Evolutionary conservation across 805 yeast genomes (phyloP).

Genomic region (Phaffomyces antillensis): DNA sequence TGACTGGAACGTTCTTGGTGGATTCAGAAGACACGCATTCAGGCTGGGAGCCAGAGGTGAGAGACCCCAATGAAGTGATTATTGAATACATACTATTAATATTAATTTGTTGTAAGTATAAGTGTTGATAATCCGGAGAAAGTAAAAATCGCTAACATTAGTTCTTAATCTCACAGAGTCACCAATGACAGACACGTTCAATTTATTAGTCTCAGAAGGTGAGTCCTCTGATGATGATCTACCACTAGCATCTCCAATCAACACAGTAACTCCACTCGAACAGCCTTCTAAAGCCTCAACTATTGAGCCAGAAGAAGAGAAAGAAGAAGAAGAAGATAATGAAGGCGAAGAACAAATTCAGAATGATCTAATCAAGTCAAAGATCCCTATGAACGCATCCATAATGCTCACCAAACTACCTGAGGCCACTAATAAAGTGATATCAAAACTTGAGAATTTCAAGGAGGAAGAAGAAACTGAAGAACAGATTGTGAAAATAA

Average conservation of each 20-base stretch:
- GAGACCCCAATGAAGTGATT: neutral
- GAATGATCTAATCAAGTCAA: conserved; percentile 15
- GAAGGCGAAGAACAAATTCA: conserved; percentile 9
- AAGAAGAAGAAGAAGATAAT: neutral
- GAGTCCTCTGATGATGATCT: conserved; percentile 18
- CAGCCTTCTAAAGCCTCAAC: too few relatives aligned
- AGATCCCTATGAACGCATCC: conserved; percentile 19
- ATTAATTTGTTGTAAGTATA: too few relatives aligned
- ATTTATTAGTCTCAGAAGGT: conserved; percentile 19
- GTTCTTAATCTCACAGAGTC: neutral
- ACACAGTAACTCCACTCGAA: neutral
- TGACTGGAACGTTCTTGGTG: conserved; percentile 33
- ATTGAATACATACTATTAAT: neutral
- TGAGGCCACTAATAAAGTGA: conserved; percentile 11
- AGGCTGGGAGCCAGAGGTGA: conserved; percentile 11
- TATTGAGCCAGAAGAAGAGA: neutral
- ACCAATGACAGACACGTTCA: neutral
- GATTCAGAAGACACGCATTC: conserved; percentile 9
- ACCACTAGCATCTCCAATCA: conserved; percentile 4
- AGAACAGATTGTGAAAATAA: conserved; percentile 21
- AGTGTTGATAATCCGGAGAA: too few relatives aligned
- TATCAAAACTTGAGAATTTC: conserved; percentile 9
- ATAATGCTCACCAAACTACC: conserved; percentile 17
- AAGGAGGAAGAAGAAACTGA: neutral
- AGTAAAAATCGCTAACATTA: neutral